phyloP scores from a whole-genome alignment of 257 asterid species.

The Solanum appendiculatum region DNA sequence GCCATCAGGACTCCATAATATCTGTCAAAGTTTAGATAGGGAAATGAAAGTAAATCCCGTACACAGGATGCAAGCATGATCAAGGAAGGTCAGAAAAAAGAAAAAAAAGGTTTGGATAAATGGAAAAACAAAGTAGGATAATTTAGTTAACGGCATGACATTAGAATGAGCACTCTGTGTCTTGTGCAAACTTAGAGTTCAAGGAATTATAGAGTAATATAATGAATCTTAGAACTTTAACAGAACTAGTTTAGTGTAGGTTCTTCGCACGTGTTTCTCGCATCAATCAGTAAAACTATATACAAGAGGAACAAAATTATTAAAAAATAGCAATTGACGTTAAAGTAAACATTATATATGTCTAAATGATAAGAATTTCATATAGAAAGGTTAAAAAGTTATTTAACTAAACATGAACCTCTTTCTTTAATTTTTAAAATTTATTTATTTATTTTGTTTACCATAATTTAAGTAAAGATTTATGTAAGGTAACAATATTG shows the following conservation, averaged over 20 bases:
- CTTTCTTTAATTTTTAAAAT: neutral
- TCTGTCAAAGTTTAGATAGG: constrained; percentile 14
- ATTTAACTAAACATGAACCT: neutral
- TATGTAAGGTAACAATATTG: neutral
- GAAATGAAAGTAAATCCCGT: neutral
- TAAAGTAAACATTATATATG: neutral
- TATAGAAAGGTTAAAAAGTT: neutral
- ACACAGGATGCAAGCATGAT: neutral
- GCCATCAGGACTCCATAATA: constrained; percentile 38
- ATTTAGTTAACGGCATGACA: neutral
- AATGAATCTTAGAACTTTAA: neutral
- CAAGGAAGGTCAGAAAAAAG: neutral
- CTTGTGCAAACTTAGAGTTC: neutral
- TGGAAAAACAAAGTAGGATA: neutral
- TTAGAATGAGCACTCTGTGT: neutral
- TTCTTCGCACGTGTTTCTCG: neutral
- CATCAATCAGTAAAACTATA: neutral
- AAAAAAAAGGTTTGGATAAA: neutral
- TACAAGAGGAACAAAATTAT: neutral
- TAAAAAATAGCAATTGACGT: neutral
- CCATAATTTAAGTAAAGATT: neutral
- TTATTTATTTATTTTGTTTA: neutral
- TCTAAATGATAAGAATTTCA: neutral
- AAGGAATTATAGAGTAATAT: neutral
- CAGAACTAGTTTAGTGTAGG: neutral